Conservation (phyloP, 805 yeast genomes). For the Nakazawaea populi region DNA sequence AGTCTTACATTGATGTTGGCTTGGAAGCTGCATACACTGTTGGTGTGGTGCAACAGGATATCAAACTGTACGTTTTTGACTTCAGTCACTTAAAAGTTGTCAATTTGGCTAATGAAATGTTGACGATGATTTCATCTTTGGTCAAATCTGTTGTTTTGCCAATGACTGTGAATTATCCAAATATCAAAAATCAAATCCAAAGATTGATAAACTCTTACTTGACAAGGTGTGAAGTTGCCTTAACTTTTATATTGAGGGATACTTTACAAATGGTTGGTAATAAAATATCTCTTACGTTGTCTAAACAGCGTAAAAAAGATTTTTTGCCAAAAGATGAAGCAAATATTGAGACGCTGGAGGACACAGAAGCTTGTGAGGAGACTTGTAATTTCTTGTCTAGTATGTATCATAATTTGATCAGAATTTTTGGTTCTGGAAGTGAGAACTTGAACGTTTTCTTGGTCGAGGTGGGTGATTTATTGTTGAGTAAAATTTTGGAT, state of each 20-base stretch:
- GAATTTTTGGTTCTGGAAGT: slow-evolving; percentile 18
- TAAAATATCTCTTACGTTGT: slow-evolving; percentile 42
- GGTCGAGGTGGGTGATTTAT: slow-evolving; percentile 49
- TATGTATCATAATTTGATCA: slow-evolving; percentile 12
- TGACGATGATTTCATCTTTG: slow-evolving; percentile 63
- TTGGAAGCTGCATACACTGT: slow-evolving; percentile 57
- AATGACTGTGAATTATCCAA: slow-evolving; percentile 55
- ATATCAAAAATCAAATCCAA: slow-evolving; percentile 51
- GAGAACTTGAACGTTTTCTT: slow-evolving; percentile 46
- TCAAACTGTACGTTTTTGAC: slow-evolving; percentile 26
- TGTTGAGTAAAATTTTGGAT: slow-evolving; percentile 52
- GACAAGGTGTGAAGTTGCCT: slow-evolving; percentile 54
- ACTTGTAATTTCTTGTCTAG: slow-evolving; percentile 49
- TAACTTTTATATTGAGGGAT: slow-evolving; percentile 59
- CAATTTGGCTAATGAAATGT: slow-evolving; percentile 49
- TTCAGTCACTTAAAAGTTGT: slow-evolving; percentile 45
- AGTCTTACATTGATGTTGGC: slow-evolving; percentile 67
- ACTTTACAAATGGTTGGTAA: slow-evolving; percentile 46
- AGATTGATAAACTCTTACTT: slow-evolving; percentile 57
- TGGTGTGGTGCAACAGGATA: slow-evolving; percentile 21
- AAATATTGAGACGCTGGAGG: slow-evolving; percentile 28
- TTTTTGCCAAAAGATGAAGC: slow-evolving; percentile 39
- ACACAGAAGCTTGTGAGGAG: slow-evolving; percentile 66
- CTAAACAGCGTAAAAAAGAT: slow-evolving; percentile 74
- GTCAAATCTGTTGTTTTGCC: slow-evolving; percentile 74